Evolutionary conservation across 768 basidiomycete genomes (phyloP).

Genomic region (Leucosporidium scottii): DNA sequence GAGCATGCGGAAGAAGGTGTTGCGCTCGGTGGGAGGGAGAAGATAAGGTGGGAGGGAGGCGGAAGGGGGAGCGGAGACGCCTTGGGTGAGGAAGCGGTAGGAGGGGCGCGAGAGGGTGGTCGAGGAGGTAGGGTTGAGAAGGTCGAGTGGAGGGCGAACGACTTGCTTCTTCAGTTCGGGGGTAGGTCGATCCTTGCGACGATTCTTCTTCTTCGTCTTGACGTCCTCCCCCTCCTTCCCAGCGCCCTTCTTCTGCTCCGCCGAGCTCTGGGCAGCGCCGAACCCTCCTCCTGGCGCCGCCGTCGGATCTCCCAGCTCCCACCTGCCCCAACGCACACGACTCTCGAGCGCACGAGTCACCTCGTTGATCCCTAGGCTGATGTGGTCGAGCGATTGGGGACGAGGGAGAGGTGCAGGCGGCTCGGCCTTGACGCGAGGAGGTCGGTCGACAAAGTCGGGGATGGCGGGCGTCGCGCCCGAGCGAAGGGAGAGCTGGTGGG

Average conservation of each 20-base stretch:
- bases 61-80: background rate
- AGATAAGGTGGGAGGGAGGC: conserved; percentile 7
- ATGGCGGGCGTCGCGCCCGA: too few relatives aligned
- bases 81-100: conserved; percentile 14
- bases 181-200: background rate
- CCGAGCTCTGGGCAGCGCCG: background rate
- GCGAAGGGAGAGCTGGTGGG: too few relatives aligned
- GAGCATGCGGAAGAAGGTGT: conserved; percentile 1
- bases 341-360: conserved; percentile 67
- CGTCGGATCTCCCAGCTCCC: conserved; percentile 26
- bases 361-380: conserved; percentile 67
- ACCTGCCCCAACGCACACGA: conserved; percentile 45
- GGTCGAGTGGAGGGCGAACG: conserved; percentile 7
- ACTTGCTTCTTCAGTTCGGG: background rate
- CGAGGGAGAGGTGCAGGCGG: conserved; percentile 10
- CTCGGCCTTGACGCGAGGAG: background rate
- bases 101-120: conserved; percentile 8
- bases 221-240: background rate
- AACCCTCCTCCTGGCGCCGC: background rate
- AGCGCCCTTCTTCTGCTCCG: background rate
- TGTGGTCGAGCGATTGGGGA: conserved; percentile 49
- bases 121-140: conserved; percentile 13
- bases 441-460: too few relatives aligned
- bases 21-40: background rate
- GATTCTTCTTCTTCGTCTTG: background rate